Base-by-base conservation (phyloP, 2,329 filamentous ascomycete species). In the Fusarium napiforme region DNA sequence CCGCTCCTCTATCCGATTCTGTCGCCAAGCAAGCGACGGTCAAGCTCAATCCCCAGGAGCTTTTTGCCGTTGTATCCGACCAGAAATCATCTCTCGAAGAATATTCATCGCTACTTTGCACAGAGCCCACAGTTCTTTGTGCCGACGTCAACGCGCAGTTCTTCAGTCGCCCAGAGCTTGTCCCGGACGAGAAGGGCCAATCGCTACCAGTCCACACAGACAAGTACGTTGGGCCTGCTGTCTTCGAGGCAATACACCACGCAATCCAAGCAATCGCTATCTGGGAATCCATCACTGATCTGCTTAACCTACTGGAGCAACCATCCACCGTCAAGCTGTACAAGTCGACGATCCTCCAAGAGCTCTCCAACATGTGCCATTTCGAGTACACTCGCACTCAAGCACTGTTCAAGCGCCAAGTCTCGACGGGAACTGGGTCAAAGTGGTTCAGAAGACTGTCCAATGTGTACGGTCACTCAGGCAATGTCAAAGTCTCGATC, bases 131-230 rank as follows among this genome's bases (percentile, higher is more conserved):
- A 1, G 76, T 83, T 2, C 74, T 85, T 2, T 66, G 77, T 7
- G 58, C 81, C 16, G 72, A 75, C 2, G 82, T 85, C 69, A 83
- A 83, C 36, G 42, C 71, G 11, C 80, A 76, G 63, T 84, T 85
- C 72, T 83, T 80, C 63, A 85, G 78, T 60, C 78, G 80, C 4
- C 82, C 83, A 1, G 84, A 86, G 66, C 78, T 86, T 7, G 64
- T 87, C 1, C 67, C 78, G 0, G 86, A 88, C 56, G 84, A 87
- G 45, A 84, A 82, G 56, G 85, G 86, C 4, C 80, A 82, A 4
- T 66, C 50, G 1, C 50, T 85, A 5, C 81, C 83, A 2, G 75
- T 79, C 2, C 64, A 80, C n/a, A 83, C 81, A 0, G 83, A 87
- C 57, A 83, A 78, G 26, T 82, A 83, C 66, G 83, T 86, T 63